Evolutionary conservation across 176 grass and related monocot genomes (phyloP).

Genomic region (Aechmea fasciata): DNA sequence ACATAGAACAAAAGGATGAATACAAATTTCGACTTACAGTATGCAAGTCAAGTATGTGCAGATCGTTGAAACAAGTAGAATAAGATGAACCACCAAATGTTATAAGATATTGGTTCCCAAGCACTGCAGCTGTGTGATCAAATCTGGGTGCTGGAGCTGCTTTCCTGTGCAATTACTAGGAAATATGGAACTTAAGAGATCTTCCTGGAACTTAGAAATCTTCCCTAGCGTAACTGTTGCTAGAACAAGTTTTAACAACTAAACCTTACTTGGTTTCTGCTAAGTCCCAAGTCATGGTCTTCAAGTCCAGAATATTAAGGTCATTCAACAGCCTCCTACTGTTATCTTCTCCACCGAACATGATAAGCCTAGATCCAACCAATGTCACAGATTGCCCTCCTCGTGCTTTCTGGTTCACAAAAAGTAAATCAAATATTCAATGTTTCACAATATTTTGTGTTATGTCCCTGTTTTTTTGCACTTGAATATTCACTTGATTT

Average conservation of each 20-base stretch:
- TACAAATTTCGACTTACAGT: slow-evolving; percentile 34
- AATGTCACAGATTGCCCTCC: slow-evolving; percentile 69
- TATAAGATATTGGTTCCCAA: slow-evolving; percentile 72
- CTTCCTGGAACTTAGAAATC: background rate
- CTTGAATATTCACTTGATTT: too few relatives aligned
- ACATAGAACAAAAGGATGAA: background rate
- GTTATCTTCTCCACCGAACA: slow-evolving; percentile 96
- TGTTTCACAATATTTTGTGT: too few relatives aligned
- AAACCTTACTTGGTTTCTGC: slow-evolving; percentile 51
- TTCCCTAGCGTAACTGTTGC: too few relatives aligned
- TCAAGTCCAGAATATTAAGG: slow-evolving; percentile 82
- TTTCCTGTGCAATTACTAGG: slow-evolving; percentile 38
- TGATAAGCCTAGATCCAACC: slow-evolving; percentile 54
- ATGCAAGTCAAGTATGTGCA: slow-evolving; percentile 73
- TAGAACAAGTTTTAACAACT: slow-evolving; percentile 14
- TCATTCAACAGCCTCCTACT: slow-evolving; percentile 73
- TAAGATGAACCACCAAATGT: slow-evolving; percentile 92
- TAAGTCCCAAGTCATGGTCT: slow-evolving; percentile 93
- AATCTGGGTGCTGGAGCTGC: slow-evolving; percentile 67
- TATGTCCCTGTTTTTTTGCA: too few relatives aligned
- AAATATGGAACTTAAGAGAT: slow-evolving; percentile 6
- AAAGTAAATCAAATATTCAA: too few relatives aligned
- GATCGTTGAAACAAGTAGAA: slow-evolving; percentile 91
- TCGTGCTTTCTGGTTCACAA: slow-evolving; percentile 45
- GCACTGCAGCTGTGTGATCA: slow-evolving; percentile 70